phyloP scores from a whole-genome alignment of 2,329 filamentous ascomycete genomes.

The Pezicula rhizophila region DNA sequence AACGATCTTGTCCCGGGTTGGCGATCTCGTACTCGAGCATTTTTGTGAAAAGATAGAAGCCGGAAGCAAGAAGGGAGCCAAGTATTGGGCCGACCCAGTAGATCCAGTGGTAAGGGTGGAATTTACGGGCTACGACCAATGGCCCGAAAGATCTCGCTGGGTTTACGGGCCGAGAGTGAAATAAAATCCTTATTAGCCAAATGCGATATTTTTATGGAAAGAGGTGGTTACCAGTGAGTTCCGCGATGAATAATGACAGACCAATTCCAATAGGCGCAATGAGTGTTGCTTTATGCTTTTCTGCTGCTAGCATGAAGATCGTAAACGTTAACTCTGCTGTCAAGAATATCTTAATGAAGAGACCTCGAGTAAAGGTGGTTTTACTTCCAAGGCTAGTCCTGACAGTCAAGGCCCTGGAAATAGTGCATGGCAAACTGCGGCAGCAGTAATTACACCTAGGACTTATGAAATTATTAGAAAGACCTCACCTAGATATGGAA shows the following conservation, averaged over 20 bases:
- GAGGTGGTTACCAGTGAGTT: conserved; percentile 30
- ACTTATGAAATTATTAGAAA: conserved; percentile 29
- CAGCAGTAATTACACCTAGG: conserved; percentile 30
- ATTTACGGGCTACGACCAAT: conserved; percentile 35
- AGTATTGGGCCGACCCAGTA: conserved; percentile 46
- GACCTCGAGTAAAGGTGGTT: conserved; percentile 37
- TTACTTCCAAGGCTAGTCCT: conserved; percentile 34
- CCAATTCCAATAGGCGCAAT: conserved; percentile 43
- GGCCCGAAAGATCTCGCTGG: conserved; percentile 41
- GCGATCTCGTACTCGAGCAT: conserved; percentile 45
- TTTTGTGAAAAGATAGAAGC: conserved; percentile 45
- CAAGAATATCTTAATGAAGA: conserved; percentile 44
- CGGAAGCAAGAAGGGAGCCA: conserved; percentile 42
- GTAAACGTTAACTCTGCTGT: conserved; percentile 42
- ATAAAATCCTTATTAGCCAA: conserved; percentile 31
- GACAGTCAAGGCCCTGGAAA: conserved; percentile 39
- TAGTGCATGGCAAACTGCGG: conserved; percentile 35
- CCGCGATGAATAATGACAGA: conserved; percentile 38
- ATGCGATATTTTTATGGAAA: neutral
- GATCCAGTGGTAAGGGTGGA: conserved; percentile 41
- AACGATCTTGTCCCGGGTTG: conserved; percentile 25
- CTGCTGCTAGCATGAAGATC: conserved; percentile 46
- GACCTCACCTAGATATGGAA: conserved; percentile 26
- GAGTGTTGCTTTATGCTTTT: conserved; percentile 42
- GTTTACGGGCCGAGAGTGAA: conserved; percentile 43